A percentile compares a stretch with the other conserved stretches of the same genome.
Conservation (phyloP, 306 rosid species). For the Mucuna pruriens region DNA sequence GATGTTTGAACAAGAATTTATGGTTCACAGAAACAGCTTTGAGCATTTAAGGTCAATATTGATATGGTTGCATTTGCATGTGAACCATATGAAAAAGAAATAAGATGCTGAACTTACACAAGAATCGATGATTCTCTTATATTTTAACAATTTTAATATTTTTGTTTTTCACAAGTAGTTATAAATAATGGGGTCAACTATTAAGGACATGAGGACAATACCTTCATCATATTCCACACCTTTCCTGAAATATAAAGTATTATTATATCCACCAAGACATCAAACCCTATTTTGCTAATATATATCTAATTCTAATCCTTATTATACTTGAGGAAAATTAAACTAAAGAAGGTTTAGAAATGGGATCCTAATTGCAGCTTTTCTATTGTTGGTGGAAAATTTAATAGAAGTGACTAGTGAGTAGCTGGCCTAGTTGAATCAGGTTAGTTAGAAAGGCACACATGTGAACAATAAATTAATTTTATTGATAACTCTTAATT, state of each 20-base stretch:
- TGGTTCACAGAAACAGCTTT: neutral
- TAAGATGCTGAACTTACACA: conserved; percentile 11
- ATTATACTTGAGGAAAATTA: neutral
- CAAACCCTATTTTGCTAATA: conserved; percentile 8
- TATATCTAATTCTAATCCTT: neutral
- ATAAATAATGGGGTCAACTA: conserved; percentile 27
- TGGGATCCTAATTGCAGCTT: conserved; percentile 22
- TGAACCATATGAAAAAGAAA: conserved; percentile 30
- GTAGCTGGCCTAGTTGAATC: conserved; percentile 49
- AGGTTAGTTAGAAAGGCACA: conserved; percentile 11
- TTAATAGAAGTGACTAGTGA: conserved; percentile 30
- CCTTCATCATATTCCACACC: conserved; percentile 37
- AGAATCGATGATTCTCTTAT: neutral
- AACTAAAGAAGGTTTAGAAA: neutral
- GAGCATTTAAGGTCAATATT: conserved; percentile 21
- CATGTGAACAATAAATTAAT: conserved; percentile 45
- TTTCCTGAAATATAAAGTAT: conserved; percentile 7
- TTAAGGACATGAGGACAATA: conserved; percentile 42
- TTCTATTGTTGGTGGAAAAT: conserved; percentile 40
- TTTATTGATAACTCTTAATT: conserved; percentile 13
- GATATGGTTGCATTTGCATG: conserved; percentile 34
- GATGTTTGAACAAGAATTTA: neutral
- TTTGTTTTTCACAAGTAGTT: neutral
- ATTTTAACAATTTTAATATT: neutral
- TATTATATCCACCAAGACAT: neutral